Evolutionary conservation across 2,329 filamentous ascomycete genomes (phyloP).

Genomic region (Paraphaeosphaeria sporulosa): DNA sequence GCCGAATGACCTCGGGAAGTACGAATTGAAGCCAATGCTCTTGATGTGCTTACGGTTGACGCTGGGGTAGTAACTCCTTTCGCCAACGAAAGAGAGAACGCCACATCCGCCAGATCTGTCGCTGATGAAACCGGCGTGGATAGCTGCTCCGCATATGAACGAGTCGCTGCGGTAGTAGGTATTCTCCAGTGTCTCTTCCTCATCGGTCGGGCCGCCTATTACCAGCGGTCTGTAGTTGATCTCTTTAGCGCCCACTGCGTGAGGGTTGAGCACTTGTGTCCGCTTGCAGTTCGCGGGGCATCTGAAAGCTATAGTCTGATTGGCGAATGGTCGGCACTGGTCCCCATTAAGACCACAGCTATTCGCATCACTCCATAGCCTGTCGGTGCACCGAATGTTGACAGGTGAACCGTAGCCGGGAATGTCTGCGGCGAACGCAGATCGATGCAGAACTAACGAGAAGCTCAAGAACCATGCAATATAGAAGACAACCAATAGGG

Average conservation of each 20-base stretch:
- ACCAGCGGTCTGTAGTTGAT: conserved; percentile 63
- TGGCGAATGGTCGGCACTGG: conserved; percentile 77
- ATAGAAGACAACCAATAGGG: conserved; percentile 67
- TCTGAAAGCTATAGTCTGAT: conserved; percentile 73
- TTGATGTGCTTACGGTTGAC: conserved; percentile 76
- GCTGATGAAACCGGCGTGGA: conserved; percentile 81
- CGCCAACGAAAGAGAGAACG: conserved; percentile 76
- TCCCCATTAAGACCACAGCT: conserved; percentile 77
- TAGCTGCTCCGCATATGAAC: conserved; percentile 83
- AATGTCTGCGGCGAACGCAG: conserved; percentile 67
- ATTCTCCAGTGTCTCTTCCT: conserved; percentile 48
- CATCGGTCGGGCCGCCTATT: conserved; percentile 59
- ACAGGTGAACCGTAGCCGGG: conserved; percentile 72
- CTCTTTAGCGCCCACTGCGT: conserved; percentile 75
- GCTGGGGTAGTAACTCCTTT: conserved; percentile 68
- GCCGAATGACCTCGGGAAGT: conserved; percentile 86
- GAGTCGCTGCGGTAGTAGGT: conserved; percentile 87
- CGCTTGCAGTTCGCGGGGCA: conserved; percentile 77
- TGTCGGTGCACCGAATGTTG: conserved; percentile 70
- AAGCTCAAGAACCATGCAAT: conserved; percentile 75
- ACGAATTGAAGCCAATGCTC: conserved; percentile 82
- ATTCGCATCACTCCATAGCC: conserved; percentile 76
- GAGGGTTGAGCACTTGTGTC: conserved; percentile 71
- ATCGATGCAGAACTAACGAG: conserved; percentile 70
- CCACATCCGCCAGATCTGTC: conserved; percentile 80